Evolutionary conservation across 2,329 filamentous ascomycete genomes (phyloP), one percentile per base, ranked within the genome.

Genomic region (Pseudopithomyces maydicus): DNA sequence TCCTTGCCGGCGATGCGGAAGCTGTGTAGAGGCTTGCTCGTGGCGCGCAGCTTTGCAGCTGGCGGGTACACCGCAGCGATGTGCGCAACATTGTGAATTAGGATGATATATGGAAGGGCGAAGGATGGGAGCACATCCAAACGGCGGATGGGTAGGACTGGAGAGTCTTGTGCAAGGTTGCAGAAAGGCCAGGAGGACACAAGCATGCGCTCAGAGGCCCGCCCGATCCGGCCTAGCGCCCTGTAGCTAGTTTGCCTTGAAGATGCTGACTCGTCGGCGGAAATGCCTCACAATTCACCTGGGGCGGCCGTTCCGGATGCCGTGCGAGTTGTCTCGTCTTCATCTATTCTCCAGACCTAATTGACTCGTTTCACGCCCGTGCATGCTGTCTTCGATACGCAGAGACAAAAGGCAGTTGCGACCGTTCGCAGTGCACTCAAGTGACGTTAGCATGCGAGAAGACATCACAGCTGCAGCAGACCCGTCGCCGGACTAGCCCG

Each of bases 1-100:
- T 73, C 57, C 75, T 70, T 33, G 77, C 64, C 23, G 74, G 64
- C 54, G 74, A 69, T 49, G 62, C 65, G 56, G 78, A 68, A 67
- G 76, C 65, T 63, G 66, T 77, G 57, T 73, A 79, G 65, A 79
- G 79, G 74, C 68, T 72, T 69, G 78, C 75, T 70, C 72, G 77
- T 67, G 74, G 69, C 64, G 75, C 77, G 75, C 79, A 80, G 78
- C 81, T 81, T 77, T 82, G 81, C 78, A 90, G 84, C 81, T 85
- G 84, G 74, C 83, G 82, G 81, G 86, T 84, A 78, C 86, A 85
- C 70, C 83, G 83, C 67, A 91, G 78, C 66, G 87, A 85, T 76
- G 84, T 85, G 80, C 88, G 87, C 84, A 91, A 84, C 89, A 92
- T 92, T 80, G 78, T 84, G 80, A 71, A 63, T 64, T 66, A 64